Evolutionary conservation across 1,139 yeast species (phyloP), one percentile per base, ranked within the genome.

Genomic region (Yamadazyma diospyri): DNA sequence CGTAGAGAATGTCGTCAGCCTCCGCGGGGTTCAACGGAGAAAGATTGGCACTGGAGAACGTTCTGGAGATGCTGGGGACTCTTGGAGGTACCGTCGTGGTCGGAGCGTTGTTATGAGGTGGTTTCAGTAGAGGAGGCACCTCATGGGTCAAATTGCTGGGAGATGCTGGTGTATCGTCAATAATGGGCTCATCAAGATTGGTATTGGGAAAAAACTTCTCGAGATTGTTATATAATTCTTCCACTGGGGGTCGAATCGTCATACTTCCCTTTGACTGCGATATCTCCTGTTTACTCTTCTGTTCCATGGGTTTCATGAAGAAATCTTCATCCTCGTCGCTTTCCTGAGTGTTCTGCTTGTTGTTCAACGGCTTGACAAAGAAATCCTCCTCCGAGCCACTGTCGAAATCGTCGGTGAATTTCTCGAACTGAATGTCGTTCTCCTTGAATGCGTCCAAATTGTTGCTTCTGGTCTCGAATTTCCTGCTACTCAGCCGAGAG

Each of bases 141-240:
- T 21, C 25, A n/a, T 19, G 30, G 3, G 22, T 29, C 11, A 19
- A 8, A 22, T 35, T 41, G 12, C 50, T 53, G 3, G 82, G 81
- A 0, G 85, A 76, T 1, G 69, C 64, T 0, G 87, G 82, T 0
- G 88, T 80, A 30, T 85, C 89, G 50, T 86, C 92, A 23, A 89
- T 76, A 24, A 92, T 87, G 1, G 97, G 95, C 48, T 84, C 84
- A 53, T 94, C 98, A 40, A 94, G 72, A 58, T 92, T 92, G 0
- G 97, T 81, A 46, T 85, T 73, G 0, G 98, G 98, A 66, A 94
- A 94, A 55, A 86, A 94, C 49, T 77, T 76, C 48, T 92, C 98
- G 46, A 94, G 72, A 50, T 94, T 88, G 38, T 88, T 87, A 52
- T 88, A 92, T 23, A 94, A 82, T 31, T 85, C 94, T 50, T 92